These are phyloP conservation scores for Postia placenta DNA, from an alignment of 768 basidiomycete species.

Conservation along the genomic window DNA sequence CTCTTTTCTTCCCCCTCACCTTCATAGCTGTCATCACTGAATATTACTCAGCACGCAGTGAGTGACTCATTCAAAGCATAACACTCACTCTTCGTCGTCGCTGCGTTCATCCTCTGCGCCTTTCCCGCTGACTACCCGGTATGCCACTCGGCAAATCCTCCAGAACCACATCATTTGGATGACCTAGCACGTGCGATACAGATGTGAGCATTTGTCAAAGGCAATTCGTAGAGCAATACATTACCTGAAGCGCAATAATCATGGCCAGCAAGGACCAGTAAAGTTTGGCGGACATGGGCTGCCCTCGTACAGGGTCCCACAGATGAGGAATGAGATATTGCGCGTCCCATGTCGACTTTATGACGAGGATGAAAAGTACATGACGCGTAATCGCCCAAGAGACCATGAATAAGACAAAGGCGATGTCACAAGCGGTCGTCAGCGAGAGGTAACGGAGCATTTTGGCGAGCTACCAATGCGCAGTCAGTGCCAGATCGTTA, in stretches of 20 bases:
- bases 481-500: neutral
- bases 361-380: constrained; percentile 67
- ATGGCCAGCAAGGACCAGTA: constrained; percentile 46
- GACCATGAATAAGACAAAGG: constrained; percentile 77
- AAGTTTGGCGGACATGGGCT: constrained; percentile 48
- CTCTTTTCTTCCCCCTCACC: constrained; percentile 29
- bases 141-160: constrained; percentile 83
- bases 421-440: constrained; percentile 56
- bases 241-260: constrained; percentile 59
- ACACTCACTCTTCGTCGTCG: constrained; percentile 67
- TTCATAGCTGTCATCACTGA: too few relatives aligned
- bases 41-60: too few relatives aligned
- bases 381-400: constrained; percentile 93
- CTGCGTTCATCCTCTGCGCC: constrained; percentile 83
- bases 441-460: constrained; percentile 85
- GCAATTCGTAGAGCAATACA: constrained; percentile 7
- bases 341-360: constrained; percentile 55
- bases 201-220: neutral
- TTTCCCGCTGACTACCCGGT: constrained; percentile 64
- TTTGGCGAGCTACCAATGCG: constrained; percentile 66
- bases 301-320: constrained; percentile 56
- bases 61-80: too few relatives aligned
- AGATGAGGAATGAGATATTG: constrained; percentile 41
- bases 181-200: constrained; percentile 35
- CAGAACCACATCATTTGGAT: constrained; percentile 80